Evolutionary conservation across 2,329 filamentous ascomycete genomes (phyloP).

Genomic region (Colletotrichum sojae): DNA sequence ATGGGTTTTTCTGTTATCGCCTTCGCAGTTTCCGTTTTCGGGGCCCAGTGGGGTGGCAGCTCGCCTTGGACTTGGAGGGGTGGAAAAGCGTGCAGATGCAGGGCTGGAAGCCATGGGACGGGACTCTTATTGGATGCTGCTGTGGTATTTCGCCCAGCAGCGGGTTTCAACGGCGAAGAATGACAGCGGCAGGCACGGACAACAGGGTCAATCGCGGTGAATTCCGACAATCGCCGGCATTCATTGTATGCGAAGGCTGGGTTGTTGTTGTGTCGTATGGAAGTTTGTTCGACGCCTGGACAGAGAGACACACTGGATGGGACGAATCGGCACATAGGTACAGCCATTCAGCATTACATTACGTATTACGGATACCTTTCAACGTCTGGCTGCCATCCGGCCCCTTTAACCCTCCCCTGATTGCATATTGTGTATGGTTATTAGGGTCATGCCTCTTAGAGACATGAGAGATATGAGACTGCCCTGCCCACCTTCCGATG

Average conservation of each 20-base stretch:
- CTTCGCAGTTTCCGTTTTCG: slow-evolving; percentile 37
- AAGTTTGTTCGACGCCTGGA: slow-evolving; percentile 2
- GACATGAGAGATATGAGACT: too few relatives aligned
- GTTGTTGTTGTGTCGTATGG: slow-evolving; percentile 4
- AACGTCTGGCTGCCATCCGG: too few relatives aligned
- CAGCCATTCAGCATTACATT: slow-evolving; percentile 7
- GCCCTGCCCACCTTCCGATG: too few relatives aligned
- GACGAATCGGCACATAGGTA: slow-evolving; percentile 23
- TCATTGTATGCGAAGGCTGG: slow-evolving; percentile 10
- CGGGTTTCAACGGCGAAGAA: slow-evolving; percentile 6
- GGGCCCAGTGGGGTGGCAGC: slow-evolving; percentile 75
- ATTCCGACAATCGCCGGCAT: slow-evolving; percentile 27
- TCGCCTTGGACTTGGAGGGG: slow-evolving; percentile 63
- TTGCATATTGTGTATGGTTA: too few relatives aligned
- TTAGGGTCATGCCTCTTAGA: too few relatives aligned
- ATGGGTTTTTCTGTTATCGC: slow-evolving; percentile 32
- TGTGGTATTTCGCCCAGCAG: slow-evolving; percentile 8
- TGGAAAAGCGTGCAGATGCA: slow-evolving; percentile 42
- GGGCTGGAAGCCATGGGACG: slow-evolving; percentile 70
- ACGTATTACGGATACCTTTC: too few relatives aligned
- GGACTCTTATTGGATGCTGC: slow-evolving; percentile 33
- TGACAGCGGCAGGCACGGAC: background rate
- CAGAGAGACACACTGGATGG: slow-evolving; percentile 14
- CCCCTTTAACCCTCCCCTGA: too few relatives aligned
- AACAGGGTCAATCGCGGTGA: slow-evolving; percentile 23